Base-by-base conservation (phyloP, 768 basidiomycete species). In the Leccinum incarnatum region DNA sequence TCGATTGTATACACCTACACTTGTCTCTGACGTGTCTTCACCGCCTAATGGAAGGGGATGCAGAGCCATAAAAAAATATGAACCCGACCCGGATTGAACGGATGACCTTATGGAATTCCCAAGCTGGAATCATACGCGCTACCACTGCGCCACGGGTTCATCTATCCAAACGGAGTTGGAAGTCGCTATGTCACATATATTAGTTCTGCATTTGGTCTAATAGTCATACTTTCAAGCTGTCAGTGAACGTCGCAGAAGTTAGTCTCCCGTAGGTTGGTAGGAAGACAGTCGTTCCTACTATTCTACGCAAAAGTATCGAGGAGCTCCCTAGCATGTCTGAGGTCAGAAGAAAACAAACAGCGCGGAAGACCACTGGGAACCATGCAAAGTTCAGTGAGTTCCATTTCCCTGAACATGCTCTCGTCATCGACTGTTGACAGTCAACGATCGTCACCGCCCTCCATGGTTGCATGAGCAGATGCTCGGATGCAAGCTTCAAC, bases 11-110 rank as follows among this genome's bases (percentile, higher is more conserved):
- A 64, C 46, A 63, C 23, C 49, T 59, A 57, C 51, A 29, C 21
- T 9, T 55, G 8, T 19, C 40, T 54, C 40, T 25, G 12, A 23
- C 5, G 19, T 15, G 25, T 14, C 14, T 15, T 25, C 12, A 15
- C 45, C 19, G 21, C 21, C 9, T 21, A 23, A 19, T 23, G 21
- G 45, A 46, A 46, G 19, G 14, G 46, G 23, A 23, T 21, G 11
- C 3, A 47, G 46, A 21, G 21, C 21, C 19, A 40, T 40, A 21
- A 21, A 47, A 45, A 46, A 25, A 50, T 55, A 3, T 76, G 73
- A 76, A 72, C 76, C 75, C 74, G 66, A 76, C 76, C 75, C 75
- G 76, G 71, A 70, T 76, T 74, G 76, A 77, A 77, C 75, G 75
- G 76, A 76, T 76, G 76, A 77, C 76, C 75, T 76, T 77, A 70